These are phyloP conservation scores for Sugiyamaella smithiae DNA, from an alignment of 805 yeast species.

Conservation along the genomic window DNA sequence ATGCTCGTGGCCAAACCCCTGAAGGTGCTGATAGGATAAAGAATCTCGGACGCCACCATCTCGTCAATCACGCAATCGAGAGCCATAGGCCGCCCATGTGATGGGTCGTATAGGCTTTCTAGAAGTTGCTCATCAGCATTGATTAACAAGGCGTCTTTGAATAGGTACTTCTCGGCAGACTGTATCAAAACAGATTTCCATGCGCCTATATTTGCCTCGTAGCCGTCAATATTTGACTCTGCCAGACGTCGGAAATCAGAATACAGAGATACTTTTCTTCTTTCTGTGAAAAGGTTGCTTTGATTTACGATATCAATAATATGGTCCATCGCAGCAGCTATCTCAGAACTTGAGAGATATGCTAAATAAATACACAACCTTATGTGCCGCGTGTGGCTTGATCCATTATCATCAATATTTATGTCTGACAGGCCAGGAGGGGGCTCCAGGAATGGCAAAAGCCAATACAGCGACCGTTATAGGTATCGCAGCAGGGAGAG, in stretches of 20 bases:
- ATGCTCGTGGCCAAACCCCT: slow-evolving; percentile 7
- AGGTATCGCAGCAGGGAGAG: too few relatives aligned
- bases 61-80: slow-evolving; percentile 31
- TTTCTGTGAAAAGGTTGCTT: slow-evolving; percentile 37
- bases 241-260: slow-evolving; percentile 46
- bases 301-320: slow-evolving; percentile 16
- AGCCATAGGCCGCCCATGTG: slow-evolving; percentile 33
- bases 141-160: slow-evolving; percentile 30
- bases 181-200: slow-evolving; percentile 42
- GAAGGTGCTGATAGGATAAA: slow-evolving; percentile 30
- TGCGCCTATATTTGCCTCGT: slow-evolving; percentile 46
- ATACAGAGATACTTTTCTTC: slow-evolving; percentile 47
- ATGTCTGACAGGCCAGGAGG: neutral
- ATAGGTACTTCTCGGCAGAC: slow-evolving; percentile 28
- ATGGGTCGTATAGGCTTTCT: slow-evolving; percentile 24
- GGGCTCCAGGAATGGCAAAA: too few relatives aligned
- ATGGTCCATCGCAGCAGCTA: too few relatives aligned
- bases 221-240: slow-evolving; percentile 48
- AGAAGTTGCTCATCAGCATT: slow-evolving; percentile 27
- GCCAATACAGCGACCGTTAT: too few relatives aligned
- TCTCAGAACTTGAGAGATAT: too few relatives aligned
- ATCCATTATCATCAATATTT: neutral
- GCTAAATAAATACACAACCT: too few relatives aligned
- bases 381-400: slow-evolving; percentile 5
- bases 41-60: slow-evolving; percentile 26